phyloP scores from a whole-genome alignment of 2,329 filamentous ascomycete genomes.

The Phialophora chinensis region DNA sequence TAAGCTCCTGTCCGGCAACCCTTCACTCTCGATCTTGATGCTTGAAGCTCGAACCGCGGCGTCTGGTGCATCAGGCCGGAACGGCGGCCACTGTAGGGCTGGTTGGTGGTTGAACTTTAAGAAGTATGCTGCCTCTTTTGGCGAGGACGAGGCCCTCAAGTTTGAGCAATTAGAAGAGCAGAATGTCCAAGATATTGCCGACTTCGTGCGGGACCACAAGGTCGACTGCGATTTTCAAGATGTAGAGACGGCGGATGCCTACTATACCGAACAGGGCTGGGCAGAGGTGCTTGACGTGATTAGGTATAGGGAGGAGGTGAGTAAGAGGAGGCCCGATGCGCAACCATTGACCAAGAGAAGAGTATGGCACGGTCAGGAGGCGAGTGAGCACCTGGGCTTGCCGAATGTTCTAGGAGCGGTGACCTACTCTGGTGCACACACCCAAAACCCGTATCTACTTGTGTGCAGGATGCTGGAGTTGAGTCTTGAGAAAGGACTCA shows the following conservation, averaged over 20 bases:
- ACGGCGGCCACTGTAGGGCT: slow-evolving; percentile 49
- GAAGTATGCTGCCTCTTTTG: slow-evolving; percentile 45
- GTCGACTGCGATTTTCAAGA: slow-evolving; percentile 55
- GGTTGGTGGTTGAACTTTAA: slow-evolving; percentile 30
- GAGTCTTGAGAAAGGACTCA: slow-evolving; percentile 51
- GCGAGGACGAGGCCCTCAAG: slow-evolving; percentile 53
- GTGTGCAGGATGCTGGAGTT: slow-evolving; percentile 42
- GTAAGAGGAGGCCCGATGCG: slow-evolving; percentile 12
- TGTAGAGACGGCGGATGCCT: slow-evolving; percentile 41
- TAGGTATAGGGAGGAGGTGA: slow-evolving; percentile 22
- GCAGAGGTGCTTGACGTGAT: slow-evolving; percentile 20
- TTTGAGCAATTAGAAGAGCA: slow-evolving; percentile 53
- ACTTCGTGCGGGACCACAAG: slow-evolving; percentile 51
- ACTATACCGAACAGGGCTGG: slow-evolving; percentile 32
- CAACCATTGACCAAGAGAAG: slow-evolving; percentile 1
- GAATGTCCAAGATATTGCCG: slow-evolving; percentile 49
- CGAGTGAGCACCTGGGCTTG: slow-evolving; percentile 47
- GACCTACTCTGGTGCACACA: slow-evolving; percentile 40
- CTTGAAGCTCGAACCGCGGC: slow-evolving; percentile 55
- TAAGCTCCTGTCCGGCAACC: slow-evolving; percentile 38
- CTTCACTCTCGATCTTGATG: slow-evolving; percentile 44
- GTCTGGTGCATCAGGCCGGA: slow-evolving; percentile 52
- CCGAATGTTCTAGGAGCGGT: slow-evolving; percentile 24
- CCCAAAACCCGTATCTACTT: slow-evolving; percentile 4
- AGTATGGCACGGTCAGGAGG: slow-evolving; percentile 44